Conservation (phyloP, 441 rosid species). For the Bocquillonia castaneifolia region DNA sequence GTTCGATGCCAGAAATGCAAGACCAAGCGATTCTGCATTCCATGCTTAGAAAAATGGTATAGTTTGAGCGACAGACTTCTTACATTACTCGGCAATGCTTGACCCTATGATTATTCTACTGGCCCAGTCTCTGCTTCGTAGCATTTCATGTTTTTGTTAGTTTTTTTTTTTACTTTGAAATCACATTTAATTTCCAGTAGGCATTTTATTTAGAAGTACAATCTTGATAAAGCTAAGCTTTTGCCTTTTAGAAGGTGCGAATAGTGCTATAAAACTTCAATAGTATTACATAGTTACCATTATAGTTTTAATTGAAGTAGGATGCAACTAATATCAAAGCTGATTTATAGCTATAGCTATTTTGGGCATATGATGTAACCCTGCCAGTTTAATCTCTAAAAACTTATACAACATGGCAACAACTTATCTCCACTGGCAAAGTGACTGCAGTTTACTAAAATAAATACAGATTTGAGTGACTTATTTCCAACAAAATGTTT, state of each 20-base stretch:
- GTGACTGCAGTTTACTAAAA: too few species aligned
- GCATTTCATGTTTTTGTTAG: too few species aligned
- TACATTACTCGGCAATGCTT: neutral
- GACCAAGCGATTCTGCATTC: conserved; percentile 53
- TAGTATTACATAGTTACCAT: neutral
- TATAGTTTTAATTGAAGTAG: too few species aligned
- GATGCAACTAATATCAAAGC: neutral
- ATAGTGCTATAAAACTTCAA: neutral
- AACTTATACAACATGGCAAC: too few species aligned
- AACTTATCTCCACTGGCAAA: neutral
- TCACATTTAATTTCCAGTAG: neutral
- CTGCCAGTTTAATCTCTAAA: neutral
- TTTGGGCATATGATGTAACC: neutral
- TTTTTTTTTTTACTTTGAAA: neutral
- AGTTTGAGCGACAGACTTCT: neutral
- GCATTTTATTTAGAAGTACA: neutral
- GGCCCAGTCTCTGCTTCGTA: neutral
- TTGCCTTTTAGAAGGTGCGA: neutral
- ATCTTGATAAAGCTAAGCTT: neutral
- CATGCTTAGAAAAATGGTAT: conserved; percentile 55
- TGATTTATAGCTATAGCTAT: neutral
- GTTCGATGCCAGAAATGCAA: conserved; percentile 51
- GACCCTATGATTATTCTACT: neutral
- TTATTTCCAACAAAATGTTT: too few species aligned
- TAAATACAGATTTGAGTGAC: too few species aligned